Percentiles rank a stretch among this genome's conserved stretches.
Evolutionary conservation across 1,139 yeast genomes (phyloP).

Genomic region (Scheffersomyces cryptocercus): DNA sequence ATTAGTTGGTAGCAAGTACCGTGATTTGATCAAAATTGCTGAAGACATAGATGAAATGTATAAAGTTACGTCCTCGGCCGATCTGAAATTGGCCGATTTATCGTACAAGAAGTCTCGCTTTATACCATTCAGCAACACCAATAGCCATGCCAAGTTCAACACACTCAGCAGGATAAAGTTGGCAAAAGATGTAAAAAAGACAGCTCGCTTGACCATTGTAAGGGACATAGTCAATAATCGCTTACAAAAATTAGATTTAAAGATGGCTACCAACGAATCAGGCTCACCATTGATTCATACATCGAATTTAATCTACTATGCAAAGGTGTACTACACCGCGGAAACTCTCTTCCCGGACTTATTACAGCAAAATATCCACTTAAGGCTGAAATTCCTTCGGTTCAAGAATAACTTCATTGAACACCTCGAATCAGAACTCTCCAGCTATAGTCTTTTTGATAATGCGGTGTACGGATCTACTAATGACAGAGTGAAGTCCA

Average conservation of each 20-base stretch:
- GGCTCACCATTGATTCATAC: conserved; percentile 21
- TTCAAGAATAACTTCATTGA: conserved; percentile 26
- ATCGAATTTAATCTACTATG: conserved; percentile 32
- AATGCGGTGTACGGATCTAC: conserved; percentile 9
- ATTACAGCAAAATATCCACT: conserved; percentile 16
- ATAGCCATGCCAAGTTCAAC: conserved; percentile 22
- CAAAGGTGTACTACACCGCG: conserved; percentile 37
- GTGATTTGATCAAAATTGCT: conserved; percentile 68
- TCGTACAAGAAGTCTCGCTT: conserved; percentile 35
- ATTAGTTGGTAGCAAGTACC: conserved; percentile 64
- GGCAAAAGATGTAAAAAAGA: conserved; percentile 13
- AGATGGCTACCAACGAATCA: conserved; percentile 11
- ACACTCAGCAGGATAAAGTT: conserved; percentile 15
- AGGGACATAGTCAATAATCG: conserved; percentile 31
- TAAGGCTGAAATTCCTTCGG: conserved; percentile 17
- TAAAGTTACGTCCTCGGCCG: conserved; percentile 30
- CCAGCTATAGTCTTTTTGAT: conserved; percentile 19
- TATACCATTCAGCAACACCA: conserved; percentile 24
- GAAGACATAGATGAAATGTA: conserved; percentile 65
- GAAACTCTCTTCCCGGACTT: conserved; percentile 24
- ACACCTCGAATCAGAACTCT: conserved; percentile 27
- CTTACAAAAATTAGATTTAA: conserved; percentile 27
- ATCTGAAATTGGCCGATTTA: conserved; percentile 30
- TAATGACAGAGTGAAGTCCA: conserved; percentile 17
- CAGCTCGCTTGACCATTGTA: conserved; percentile 22